These are phyloP conservation scores for Plasmodium vinckei DNA, from an alignment of 169 alveolate genomes.

Conservation along the genomic window DNA sequence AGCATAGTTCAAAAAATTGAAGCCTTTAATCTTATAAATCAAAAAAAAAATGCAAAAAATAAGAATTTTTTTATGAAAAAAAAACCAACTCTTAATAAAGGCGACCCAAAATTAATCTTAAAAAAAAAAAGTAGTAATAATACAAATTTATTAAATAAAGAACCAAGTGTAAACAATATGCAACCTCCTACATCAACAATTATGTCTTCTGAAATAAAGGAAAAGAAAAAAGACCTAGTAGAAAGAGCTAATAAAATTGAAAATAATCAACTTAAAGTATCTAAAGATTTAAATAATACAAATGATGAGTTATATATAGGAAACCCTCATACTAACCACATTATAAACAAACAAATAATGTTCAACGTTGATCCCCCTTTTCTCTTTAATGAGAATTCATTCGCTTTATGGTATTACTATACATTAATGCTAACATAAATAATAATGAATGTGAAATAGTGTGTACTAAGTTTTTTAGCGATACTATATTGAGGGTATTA, in stretches of 20 bases:
- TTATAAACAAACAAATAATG: background rate
- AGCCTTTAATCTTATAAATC: background rate
- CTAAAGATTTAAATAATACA: background rate
- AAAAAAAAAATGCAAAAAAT: background rate
- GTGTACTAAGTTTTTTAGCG: background rate
- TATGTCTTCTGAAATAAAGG: constrained; percentile 8
- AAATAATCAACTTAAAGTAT: constrained; percentile 6
- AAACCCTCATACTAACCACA: background rate
- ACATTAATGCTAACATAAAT: background rate
- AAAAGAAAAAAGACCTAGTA: constrained; percentile 26
- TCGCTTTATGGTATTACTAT: constrained; percentile 26
- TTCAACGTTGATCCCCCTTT: constrained; percentile 52
- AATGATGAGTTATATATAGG: background rate
- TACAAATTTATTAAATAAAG: background rate
- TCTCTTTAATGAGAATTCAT: constrained; percentile 25
- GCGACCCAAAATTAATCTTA: background rate
- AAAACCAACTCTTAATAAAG: background rate
- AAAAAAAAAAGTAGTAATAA: background rate
- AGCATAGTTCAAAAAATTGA: background rate
- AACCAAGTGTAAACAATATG: background rate
- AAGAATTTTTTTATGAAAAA: constrained; percentile 1
- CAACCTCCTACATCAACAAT: background rate
- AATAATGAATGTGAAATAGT: background rate
- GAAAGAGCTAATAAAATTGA: constrained; percentile 23
- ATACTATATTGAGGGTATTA: too few species aligned